A percentile compares a stretch with the other conserved stretches of the same genome.
phyloP scores from a whole-genome alignment of 1,139 yeast species.

The Candida mesenterica region DNA sequence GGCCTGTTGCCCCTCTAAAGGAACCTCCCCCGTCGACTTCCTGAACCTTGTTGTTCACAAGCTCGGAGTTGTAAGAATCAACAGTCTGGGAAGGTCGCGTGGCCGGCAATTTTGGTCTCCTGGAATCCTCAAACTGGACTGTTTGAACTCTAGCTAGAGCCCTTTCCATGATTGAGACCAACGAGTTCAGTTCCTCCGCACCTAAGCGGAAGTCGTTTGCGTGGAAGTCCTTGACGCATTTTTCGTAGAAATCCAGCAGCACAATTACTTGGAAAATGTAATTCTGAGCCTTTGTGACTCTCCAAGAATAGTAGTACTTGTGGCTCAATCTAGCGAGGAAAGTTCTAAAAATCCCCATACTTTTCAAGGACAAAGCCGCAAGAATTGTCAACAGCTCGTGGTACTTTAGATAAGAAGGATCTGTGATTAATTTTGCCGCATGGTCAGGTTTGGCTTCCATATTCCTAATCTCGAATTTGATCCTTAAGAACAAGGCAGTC shows the following conservation, averaged over 20 bases:
- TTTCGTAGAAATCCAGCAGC: slow-evolving; percentile 11
- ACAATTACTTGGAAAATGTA: slow-evolving; percentile 10
- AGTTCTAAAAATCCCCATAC: slow-evolving; percentile 10
- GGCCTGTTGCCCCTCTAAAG: neutral
- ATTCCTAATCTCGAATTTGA: slow-evolving; percentile 10
- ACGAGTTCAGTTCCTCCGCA: slow-evolving; percentile 4
- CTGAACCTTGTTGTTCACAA: too few species aligned
- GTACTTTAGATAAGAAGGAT: slow-evolving; percentile 7
- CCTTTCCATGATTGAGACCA: slow-evolving; percentile 10
- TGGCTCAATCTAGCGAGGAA: slow-evolving; percentile 24
- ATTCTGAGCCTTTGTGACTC: slow-evolving; percentile 44
- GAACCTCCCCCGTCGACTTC: too few species aligned
- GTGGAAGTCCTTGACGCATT: slow-evolving; percentile 5
- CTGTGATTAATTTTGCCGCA: slow-evolving; percentile 6
- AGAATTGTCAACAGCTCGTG: slow-evolving; percentile 9
- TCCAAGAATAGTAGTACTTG: slow-evolving; percentile 52
- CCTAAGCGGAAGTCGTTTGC: slow-evolving; percentile 4
- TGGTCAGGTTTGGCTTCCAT: slow-evolving; percentile 11
- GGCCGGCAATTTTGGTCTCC: too few species aligned
- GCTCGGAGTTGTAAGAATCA: too few species aligned
- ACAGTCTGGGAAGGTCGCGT: too few species aligned
- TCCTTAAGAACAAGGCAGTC: slow-evolving; percentile 22
- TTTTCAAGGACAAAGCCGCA: slow-evolving; percentile 5
- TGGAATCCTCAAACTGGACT: too few species aligned
- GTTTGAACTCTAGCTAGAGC: slow-evolving; percentile 6